These are phyloP conservation scores for Martiniozyma asiatica DNA, from an alignment of 1,139 yeast species.

Conservation along the genomic window DNA sequence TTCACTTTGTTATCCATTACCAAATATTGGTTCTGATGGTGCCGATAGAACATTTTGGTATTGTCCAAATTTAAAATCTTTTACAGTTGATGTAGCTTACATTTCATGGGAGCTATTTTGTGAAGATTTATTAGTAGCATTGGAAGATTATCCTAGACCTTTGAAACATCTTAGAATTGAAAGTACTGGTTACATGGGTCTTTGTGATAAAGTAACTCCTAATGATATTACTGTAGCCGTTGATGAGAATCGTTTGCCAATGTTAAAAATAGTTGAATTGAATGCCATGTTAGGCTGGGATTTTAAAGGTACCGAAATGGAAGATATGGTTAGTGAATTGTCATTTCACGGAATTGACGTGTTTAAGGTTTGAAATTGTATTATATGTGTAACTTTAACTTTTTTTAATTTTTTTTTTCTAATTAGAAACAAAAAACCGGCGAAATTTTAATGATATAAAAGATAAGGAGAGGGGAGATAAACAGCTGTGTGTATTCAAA, in stretches of 20 bases:
- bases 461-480: too few species aligned
- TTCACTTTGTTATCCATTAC: conserved; percentile 80
- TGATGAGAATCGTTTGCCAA: conserved; percentile 64
- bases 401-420: too few species aligned
- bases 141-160: conserved; percentile 36
- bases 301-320: conserved; percentile 57
- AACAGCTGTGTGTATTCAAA: conserved; percentile 18
- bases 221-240: conserved; percentile 80
- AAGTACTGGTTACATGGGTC: conserved; percentile 83
- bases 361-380: conserved; percentile 7
- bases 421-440: not conserved
- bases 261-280: conserved; percentile 48
- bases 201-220: conserved; percentile 71
- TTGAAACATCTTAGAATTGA: conserved; percentile 57
- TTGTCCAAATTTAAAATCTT: conserved; percentile 57
- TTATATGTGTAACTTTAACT: too few species aligned
- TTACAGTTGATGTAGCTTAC: conserved; percentile 75
- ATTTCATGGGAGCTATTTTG: conserved; percentile 54
- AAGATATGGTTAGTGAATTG: conserved; percentile 37
- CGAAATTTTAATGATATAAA: too few species aligned
- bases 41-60: conserved; percentile 60
- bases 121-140: conserved; percentile 38
- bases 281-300: conserved; percentile 86
- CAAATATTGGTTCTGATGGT: conserved; percentile 56
- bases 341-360: conserved; percentile 20